Percentiles rank a stretch among this genome's conserved stretches.
phyloP scores from a whole-genome alignment of 1,284 basidiomycete species.

The Phylloporus gajari region DNA sequence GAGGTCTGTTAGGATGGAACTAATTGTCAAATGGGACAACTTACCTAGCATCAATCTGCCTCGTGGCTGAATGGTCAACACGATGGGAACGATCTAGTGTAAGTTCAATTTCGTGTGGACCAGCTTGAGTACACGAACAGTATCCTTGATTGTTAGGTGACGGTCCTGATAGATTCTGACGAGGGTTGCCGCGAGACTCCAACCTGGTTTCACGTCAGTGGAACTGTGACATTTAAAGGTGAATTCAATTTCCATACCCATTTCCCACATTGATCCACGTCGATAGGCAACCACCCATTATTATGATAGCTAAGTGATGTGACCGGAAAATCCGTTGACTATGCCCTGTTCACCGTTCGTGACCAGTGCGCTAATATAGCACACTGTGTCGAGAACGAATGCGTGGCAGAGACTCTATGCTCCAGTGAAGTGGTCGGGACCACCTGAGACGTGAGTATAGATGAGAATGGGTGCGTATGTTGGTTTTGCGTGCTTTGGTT shows the following conservation, averaged over 20 bases:
- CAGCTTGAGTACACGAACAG: neutral
- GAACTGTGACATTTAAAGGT: neutral
- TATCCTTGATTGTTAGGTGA: neutral
- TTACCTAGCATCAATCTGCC: conserved; percentile 5
- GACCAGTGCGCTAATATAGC: neutral
- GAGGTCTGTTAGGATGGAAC: neutral
- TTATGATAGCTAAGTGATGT: neutral
- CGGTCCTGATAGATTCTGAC: too few relatives aligned
- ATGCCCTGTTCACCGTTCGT: neutral
- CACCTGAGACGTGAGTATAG: too few relatives aligned
- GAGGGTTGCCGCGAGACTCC: neutral
- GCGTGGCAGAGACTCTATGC: neutral
- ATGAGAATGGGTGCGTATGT: too few relatives aligned
- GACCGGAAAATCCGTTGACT: neutral
- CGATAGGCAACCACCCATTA: neutral
- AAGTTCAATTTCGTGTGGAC: neutral
- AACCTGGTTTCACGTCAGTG: neutral
- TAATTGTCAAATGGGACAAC: neutral
- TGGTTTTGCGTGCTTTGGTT: neutral
- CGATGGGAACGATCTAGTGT: neutral
- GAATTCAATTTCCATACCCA: neutral
- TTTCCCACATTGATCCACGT: neutral
- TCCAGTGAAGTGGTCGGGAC: neutral
- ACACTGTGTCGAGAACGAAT: neutral
- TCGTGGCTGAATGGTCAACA: neutral